Conservation (phyloP, 2,329 filamentous ascomycete genomes). For the Fusarium camptoceras region DNA sequence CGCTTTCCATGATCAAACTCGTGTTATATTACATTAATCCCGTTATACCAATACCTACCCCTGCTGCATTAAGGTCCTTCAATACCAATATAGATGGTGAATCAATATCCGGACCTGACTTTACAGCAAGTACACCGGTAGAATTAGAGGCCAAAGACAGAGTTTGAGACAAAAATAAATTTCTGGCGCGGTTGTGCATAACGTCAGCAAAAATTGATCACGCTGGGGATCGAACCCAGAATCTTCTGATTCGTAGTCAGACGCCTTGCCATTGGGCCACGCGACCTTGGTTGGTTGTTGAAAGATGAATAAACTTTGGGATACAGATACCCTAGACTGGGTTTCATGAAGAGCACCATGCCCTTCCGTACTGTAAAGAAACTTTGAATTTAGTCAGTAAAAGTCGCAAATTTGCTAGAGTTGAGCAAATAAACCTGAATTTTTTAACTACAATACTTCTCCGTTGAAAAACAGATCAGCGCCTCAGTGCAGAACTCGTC, state of each 20-base stretch:
- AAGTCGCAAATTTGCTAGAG: background rate
- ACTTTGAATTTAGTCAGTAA: background rate
- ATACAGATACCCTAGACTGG: background rate
- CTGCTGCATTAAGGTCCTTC: too few relatives aligned
- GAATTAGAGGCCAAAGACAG: background rate
- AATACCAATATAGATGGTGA: background rate
- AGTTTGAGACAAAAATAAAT: background rate
- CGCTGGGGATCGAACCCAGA: conserved; percentile 49
- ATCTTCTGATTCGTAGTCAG: conserved; percentile 53
- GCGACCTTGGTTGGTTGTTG: conserved; percentile 16
- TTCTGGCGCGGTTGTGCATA: background rate
- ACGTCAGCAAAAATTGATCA: conserved; percentile 28
- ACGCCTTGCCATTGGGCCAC: conserved; percentile 51
- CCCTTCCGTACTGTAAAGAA: background rate
- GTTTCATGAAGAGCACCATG: background rate
- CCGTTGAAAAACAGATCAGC: background rate
- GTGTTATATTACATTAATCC: too few relatives aligned
- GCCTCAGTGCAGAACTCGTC: too few relatives aligned
- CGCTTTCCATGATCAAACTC: too few relatives aligned
- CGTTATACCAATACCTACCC: too few relatives aligned
- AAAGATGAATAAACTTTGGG: background rate
- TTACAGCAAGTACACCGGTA: too few relatives aligned
- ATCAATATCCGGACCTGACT: background rate
- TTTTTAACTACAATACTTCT: background rate
- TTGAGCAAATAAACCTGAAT: background rate